These are phyloP conservation scores for Umbilicus rupestris DNA, from an alignment of 164 flowering plant genomes.

Conservation along the genomic window DNA sequence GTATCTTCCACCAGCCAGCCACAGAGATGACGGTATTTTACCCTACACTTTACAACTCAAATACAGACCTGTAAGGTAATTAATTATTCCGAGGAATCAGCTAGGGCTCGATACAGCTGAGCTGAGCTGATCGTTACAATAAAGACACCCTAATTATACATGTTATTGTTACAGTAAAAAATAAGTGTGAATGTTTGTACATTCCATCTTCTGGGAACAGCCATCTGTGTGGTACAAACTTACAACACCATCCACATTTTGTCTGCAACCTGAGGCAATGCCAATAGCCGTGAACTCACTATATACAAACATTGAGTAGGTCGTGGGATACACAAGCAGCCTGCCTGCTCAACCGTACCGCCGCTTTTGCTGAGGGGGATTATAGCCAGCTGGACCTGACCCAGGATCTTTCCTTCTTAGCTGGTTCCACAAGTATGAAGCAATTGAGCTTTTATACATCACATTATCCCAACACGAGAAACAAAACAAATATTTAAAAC, in stretches of 20 bases:
- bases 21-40: too few species aligned
- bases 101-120: too few species aligned
- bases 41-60: too few species aligned
- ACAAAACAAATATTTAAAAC: constrained; percentile 13
- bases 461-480: not conserved
- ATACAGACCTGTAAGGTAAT: too few species aligned
- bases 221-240: too few species aligned
- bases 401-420: constrained; percentile 83
- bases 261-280: not conserved
- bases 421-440: constrained; percentile 26
- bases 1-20: too few species aligned
- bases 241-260: not conserved
- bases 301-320: not conserved
- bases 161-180: too few species aligned
- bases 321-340: not conserved
- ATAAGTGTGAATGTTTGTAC: too few species aligned
- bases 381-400: constrained; percentile 73
- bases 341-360: constrained; percentile 49
- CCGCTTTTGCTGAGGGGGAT: constrained; percentile 73
- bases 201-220: too few species aligned
- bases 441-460: constrained; percentile 8
- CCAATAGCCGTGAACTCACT: not conserved
- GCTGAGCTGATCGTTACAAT: too few species aligned
- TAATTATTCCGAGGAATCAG: too few species aligned
- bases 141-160: too few species aligned